Percentiles rank a stretch among this genome's conserved stretches.
Evolutionary conservation across 2,329 filamentous ascomycete species (phyloP).

Genomic region (Leptographium procerum): DNA sequence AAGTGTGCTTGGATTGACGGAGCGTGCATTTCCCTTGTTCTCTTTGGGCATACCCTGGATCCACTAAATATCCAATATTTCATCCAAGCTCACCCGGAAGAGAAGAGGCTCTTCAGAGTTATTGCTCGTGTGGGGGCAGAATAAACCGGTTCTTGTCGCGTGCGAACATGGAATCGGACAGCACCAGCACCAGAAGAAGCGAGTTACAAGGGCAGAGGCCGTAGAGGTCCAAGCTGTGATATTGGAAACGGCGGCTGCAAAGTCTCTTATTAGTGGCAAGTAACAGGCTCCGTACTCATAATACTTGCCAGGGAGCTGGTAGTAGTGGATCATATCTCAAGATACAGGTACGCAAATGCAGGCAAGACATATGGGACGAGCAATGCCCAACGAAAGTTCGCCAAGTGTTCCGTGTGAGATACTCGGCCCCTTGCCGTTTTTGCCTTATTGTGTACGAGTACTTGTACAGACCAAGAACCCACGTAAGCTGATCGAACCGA

Average conservation of each 20-base stretch:
- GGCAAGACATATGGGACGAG: too few species aligned
- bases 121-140: neutral
- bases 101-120: neutral
- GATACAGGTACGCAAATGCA: too few species aligned
- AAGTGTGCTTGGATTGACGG: neutral
- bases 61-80: neutral
- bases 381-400: neutral
- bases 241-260: neutral
- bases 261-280: neutral
- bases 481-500: neutral
- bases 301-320: too few species aligned
- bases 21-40: neutral
- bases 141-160: neutral
- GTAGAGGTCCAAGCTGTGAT: neutral
- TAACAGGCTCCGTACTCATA: too few species aligned
- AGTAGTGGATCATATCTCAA: too few species aligned
- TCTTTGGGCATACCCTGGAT: neutral
- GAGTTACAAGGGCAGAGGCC: too few species aligned
- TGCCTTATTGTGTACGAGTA: too few species aligned
- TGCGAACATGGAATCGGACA: neutral
- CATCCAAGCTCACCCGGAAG: neutral
- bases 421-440: neutral
- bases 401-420: neutral
- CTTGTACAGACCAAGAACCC: too few species aligned
- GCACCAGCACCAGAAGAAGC: too few species aligned